These are phyloP conservation scores for Artemisia tridentata DNA, from an alignment of 129 eudicot genomes.

Conservation along the genomic window DNA sequence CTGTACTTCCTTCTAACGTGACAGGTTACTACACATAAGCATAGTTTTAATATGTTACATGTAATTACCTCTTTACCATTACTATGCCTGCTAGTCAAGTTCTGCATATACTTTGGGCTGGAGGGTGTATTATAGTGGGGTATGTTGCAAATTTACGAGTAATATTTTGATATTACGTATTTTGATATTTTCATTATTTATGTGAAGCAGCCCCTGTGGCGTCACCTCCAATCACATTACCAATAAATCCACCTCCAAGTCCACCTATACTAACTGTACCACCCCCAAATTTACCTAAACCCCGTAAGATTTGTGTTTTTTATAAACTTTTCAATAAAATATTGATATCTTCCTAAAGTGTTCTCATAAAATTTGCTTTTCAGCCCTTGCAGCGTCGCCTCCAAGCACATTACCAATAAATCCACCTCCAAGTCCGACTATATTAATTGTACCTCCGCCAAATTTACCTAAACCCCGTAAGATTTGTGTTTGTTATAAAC, in stretches of 20 bases:
- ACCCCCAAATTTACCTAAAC: constrained; percentile 41
- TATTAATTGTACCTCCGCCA: too few species aligned
- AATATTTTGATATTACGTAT: too few species aligned
- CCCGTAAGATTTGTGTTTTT: constrained; percentile 16
- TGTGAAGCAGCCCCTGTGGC: constrained; percentile 16
- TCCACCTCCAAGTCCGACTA: too few species aligned
- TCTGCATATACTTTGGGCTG: neutral
- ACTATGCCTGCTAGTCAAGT: neutral
- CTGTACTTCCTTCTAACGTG: constrained; percentile 23
- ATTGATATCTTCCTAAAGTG: too few species aligned
- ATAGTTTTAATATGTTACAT: too few species aligned
- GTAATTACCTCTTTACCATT: constrained; percentile 1
- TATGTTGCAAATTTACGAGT: neutral
- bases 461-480: too few species aligned
- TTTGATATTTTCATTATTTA: neutral
- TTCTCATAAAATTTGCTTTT: too few species aligned
- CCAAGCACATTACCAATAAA: too few species aligned
- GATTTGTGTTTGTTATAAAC: too few species aligned
- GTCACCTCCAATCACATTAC: constrained; percentile 25
- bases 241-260: constrained; percentile 33
- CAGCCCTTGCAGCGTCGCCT: too few species aligned
- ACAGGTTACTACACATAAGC: constrained; percentile 15
- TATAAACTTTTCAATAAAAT: neutral
- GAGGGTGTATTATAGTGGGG: neutral
- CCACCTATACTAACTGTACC: constrained; percentile 29